phyloP scores from a whole-genome alignment of 208 protist genomes.

The Endotrypanum monterogeii region DNA sequence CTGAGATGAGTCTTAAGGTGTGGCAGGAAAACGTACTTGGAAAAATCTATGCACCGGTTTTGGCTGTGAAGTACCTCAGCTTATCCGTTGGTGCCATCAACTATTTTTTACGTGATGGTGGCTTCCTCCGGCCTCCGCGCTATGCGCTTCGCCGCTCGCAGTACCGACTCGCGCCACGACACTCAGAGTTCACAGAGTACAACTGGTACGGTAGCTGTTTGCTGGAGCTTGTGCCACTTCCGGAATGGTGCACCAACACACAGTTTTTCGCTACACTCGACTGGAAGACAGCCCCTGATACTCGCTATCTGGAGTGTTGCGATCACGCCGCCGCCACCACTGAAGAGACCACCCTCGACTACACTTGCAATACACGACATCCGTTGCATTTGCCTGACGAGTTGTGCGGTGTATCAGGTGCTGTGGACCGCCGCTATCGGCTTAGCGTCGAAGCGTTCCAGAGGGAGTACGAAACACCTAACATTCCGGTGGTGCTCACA shows the following conservation, averaged over 20 bases:
- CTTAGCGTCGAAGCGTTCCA: constrained; percentile 28
- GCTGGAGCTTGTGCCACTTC: constrained; percentile 32
- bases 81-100: constrained; percentile 27
- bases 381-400: constrained; percentile 20
- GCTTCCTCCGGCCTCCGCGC: constrained; percentile 15
- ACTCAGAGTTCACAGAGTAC: constrained; percentile 16
- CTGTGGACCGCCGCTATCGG: constrained; percentile 28
- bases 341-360: not conserved
- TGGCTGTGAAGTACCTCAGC: constrained; percentile 11
- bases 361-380: not conserved
- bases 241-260: constrained; percentile 13
- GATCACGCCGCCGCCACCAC: not conserved
- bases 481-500: constrained; percentile 45
- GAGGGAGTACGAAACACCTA: constrained; percentile 29
- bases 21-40: constrained; percentile 10
- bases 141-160: constrained; percentile 13
- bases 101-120: constrained; percentile 18
- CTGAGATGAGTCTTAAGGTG: not conserved
- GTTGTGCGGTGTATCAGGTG: constrained; percentile 17
- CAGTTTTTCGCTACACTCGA: constrained; percentile 16
- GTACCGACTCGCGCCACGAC: not conserved
- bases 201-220: constrained; percentile 26
- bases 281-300: not conserved
- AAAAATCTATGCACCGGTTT: not conserved
- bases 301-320: constrained; percentile 2